These are phyloP conservation scores for Gossypium lobatum DNA, from an alignment of 441 rosid species.

Conservation along the genomic window DNA sequence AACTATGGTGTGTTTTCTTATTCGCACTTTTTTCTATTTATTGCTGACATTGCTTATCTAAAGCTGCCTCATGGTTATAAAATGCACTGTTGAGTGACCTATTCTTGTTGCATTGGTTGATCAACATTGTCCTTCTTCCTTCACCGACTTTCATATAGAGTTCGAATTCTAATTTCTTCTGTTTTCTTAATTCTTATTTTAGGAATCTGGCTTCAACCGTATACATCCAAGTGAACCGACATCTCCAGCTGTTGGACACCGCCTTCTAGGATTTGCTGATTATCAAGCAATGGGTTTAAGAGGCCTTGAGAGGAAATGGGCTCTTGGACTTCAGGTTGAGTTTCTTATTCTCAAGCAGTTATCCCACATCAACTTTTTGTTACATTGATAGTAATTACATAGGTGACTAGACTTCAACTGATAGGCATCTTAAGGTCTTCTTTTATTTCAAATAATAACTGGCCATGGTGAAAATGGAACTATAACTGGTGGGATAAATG, in stretches of 20 bases:
- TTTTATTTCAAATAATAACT: conserved; percentile 1
- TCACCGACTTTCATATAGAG: not conserved
- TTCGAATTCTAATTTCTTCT: not conserved
- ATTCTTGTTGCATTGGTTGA: not conserved
- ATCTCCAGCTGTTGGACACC: conserved; percentile 52
- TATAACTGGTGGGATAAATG: not conserved
- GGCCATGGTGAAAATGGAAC: not conserved
- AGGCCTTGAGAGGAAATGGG: conserved; percentile 90
- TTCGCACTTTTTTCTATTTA: not conserved
- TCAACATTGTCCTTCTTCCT: not conserved
- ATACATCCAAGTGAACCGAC: conserved; percentile 55
- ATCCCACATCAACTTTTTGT: not conserved
- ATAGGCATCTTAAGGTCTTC: not conserved
- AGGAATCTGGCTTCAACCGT: conserved; percentile 70
- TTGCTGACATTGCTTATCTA: not conserved
- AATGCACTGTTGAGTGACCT: not conserved
- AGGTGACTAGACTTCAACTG: not conserved
- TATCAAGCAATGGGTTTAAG: conserved; percentile 59
- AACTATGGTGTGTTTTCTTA: conserved; percentile 47
- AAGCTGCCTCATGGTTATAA: not conserved
- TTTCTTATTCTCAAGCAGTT: not conserved
- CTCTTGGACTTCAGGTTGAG: conserved; percentile 94
- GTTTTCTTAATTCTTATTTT: not conserved
- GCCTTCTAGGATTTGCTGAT: conserved; percentile 60
- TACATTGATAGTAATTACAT: not conserved